Base-by-base conservation (phyloP, 2,329 filamentous ascomycete species). In the Sphaerulina musiva region DNA sequence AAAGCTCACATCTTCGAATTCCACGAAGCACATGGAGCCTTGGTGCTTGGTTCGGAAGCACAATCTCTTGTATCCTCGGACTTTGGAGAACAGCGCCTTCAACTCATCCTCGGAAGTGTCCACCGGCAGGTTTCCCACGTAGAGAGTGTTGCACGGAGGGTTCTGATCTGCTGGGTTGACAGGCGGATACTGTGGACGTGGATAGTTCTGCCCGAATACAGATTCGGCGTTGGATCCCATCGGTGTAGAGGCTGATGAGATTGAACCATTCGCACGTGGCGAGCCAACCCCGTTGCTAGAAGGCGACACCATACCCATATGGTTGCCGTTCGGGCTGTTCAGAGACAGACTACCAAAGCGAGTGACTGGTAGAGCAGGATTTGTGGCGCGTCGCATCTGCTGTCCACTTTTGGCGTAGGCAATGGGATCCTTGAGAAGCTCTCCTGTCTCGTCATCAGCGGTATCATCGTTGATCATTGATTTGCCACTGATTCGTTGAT, bases 11-110 rank as follows among this genome's bases (percentile, higher is more conserved):
- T 96, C 91, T 66, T 97, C 92, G 64, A 97, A 98, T 71, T 98
- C 93, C 38, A 98, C 93, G 70, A 97, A 97, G 69, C 93, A 97
- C 91, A 97, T 97, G 1, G 92, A 92, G 0, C 92, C 92, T 64
- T 96, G 95, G 61, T 88, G 83, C 75, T 97, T 97, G 51, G 90
- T 95, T 34, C 92, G 82, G 77, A 96, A 95, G 68, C 90, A 95
- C 6, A 98, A 82, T 29, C 93, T 82, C 74, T 95, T 97, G 76
- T 96, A 98, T 3, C 93, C 93, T 46, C 91, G 85, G 70, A 95
- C 89, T 72, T 91, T 92, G 26, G 86, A 90, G 68, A 98, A 98
- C 67, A 96, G 80, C 20, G 86, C 83, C 73, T 97, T 97, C 53
- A 98, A 80, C 70, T 97, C 93, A 67, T 97, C 92, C 67, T 98